phyloP scores from a whole-genome alignment of 2,329 filamentous ascomycete genomes.

The Chrysosporium queenslandicum region DNA sequence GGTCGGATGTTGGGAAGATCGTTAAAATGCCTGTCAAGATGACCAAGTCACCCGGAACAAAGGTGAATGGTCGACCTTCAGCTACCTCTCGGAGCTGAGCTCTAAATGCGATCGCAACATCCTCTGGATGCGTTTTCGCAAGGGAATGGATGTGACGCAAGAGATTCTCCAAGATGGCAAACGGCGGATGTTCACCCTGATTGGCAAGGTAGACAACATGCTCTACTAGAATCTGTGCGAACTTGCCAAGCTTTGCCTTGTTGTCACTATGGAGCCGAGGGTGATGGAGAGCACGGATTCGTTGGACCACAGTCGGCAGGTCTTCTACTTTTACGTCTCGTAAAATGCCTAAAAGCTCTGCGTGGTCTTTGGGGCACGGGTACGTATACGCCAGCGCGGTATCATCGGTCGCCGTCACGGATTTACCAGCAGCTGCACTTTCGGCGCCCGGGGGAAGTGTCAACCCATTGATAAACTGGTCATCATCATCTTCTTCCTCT shows the following conservation, averaged over 20 bases:
- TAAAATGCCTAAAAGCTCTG: constrained; percentile 59
- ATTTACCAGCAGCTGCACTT: constrained; percentile 25
- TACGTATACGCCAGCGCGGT: constrained; percentile 67
- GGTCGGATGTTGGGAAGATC: constrained; percentile 90
- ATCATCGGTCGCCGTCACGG: neutral
- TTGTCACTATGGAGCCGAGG: constrained; percentile 76
- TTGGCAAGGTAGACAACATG: constrained; percentile 52
- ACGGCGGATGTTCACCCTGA: constrained; percentile 44
- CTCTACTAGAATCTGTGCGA: constrained; percentile 40
- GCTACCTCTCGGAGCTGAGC: constrained; percentile 53
- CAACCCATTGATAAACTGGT: constrained; percentile 63
- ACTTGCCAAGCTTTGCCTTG: constrained; percentile 63
- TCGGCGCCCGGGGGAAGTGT: constrained; percentile 40
- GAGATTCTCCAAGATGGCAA: constrained; percentile 63
- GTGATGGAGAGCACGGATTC: constrained; percentile 86
- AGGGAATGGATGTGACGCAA: constrained; percentile 88
- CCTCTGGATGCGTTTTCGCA: constrained; percentile 70
- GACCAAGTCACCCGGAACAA: constrained; percentile 61
- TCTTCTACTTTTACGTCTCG: constrained; percentile 53
- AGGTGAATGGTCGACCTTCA: constrained; percentile 42
- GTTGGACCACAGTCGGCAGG: constrained; percentile 69
- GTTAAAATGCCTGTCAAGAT: constrained; percentile 73
- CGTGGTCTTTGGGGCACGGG: constrained; percentile 67
- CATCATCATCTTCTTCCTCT: constrained; percentile 47
- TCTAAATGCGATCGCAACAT: constrained; percentile 68